Conservation (phyloP, 2,329 filamentous ascomycete genomes). For the Tricladium varicosporioides region DNA sequence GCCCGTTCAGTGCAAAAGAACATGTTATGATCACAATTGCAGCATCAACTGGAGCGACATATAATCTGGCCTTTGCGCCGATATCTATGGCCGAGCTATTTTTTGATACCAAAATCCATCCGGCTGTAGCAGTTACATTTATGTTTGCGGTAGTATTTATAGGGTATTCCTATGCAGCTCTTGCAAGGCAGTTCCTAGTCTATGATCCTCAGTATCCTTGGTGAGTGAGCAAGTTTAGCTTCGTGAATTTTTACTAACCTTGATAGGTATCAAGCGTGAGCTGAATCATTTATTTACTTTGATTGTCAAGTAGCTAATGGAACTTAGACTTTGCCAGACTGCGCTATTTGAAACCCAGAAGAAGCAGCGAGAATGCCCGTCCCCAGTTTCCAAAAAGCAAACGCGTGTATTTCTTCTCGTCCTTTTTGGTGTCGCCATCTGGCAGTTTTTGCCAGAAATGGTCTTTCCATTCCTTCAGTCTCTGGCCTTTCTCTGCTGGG, state of each 20-base stretch:
- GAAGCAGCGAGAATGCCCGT: constrained; percentile 49
- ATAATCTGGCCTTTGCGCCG: constrained; percentile 49
- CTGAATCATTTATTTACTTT: neutral
- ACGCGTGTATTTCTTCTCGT: constrained; percentile 56
- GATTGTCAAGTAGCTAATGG: neutral
- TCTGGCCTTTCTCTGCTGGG: constrained; percentile 62
- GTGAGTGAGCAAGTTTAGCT: constrained; percentile 29
- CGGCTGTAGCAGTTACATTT: constrained; percentile 55
- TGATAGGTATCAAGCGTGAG: constrained; percentile 45
- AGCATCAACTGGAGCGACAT: constrained; percentile 50
- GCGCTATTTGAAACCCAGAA: constrained; percentile 57
- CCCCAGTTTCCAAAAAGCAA: constrained; percentile 48
- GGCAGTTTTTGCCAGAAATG: constrained; percentile 62
- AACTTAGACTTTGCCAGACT: constrained; percentile 45
- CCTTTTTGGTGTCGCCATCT: constrained; percentile 51
- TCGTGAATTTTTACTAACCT: constrained; percentile 10
- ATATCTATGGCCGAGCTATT: constrained; percentile 57
- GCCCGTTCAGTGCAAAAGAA: constrained; percentile 31
- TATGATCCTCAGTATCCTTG: constrained; percentile 57
- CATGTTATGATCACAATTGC: constrained; percentile 41
- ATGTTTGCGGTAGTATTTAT: constrained; percentile 58
- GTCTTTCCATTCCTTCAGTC: constrained; percentile 59
- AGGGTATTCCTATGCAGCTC: constrained; percentile 57
- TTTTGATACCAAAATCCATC: constrained; percentile 51
- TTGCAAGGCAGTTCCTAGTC: constrained; percentile 55